phyloP scores from a whole-genome alignment of 495 filamentous ascomycete genomes.

The Bacidia gigantensis region DNA sequence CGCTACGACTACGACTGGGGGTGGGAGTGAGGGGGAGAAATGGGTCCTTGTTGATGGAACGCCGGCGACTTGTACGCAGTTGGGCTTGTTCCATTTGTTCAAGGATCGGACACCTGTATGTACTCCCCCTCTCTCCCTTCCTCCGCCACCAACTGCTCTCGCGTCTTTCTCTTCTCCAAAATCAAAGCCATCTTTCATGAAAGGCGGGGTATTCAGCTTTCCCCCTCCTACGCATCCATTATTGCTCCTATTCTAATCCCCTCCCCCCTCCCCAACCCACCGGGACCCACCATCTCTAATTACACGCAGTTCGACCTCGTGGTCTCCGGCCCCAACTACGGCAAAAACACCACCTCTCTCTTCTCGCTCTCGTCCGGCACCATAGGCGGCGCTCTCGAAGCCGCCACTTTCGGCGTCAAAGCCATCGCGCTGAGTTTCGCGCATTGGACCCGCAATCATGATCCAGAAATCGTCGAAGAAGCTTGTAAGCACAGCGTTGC shows the following conservation, averaged over 20 bases:
- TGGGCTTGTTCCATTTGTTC: conserved; percentile 76
- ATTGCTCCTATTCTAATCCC: not conserved
- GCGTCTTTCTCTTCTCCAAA: not conserved
- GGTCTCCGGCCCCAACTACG: conserved; percentile 86
- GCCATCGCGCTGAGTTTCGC: conserved; percentile 79
- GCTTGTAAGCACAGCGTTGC: conserved; percentile 55
- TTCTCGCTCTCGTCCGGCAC: conserved; percentile 87
- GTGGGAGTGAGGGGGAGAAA: conserved; percentile 53
- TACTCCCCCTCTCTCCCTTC: not conserved
- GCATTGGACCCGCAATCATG: conserved; percentile 69
- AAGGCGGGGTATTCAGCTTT: not conserved
- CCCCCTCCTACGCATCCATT: not conserved
- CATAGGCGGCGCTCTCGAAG: conserved; percentile 82
- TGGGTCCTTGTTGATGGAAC: conserved; percentile 89
- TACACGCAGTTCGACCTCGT: conserved; percentile 59
- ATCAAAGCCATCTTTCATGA: not conserved
- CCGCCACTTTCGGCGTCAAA: conserved; percentile 62
- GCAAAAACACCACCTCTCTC: conserved; percentile 80
- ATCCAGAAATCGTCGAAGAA: conserved; percentile 59
- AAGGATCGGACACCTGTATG: conserved; percentile 30
- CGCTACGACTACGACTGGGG: conserved; percentile 37
- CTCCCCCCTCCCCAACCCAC: conserved; percentile 18
- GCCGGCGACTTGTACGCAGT: conserved; percentile 79
- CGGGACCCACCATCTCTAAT: not conserved
- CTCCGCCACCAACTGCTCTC: not conserved